phyloP scores from a whole-genome alignment of 495 filamentous ascomycete species.

The Melanomma pulvis-pyrius region DNA sequence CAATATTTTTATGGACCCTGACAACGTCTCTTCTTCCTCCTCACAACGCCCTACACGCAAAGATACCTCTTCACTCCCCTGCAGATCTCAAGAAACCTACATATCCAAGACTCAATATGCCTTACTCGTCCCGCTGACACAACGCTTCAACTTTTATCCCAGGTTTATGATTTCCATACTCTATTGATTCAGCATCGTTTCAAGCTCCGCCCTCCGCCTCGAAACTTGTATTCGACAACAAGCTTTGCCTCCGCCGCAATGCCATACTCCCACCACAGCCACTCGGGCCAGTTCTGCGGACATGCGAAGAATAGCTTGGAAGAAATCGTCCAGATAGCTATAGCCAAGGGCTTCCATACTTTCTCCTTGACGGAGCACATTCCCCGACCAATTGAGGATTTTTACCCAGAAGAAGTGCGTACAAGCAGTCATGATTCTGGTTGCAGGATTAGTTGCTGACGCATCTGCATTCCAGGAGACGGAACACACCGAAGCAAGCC shows the following conservation, averaged over 20 bases:
- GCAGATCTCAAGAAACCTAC: neutral
- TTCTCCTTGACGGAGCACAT: conserved; percentile 98
- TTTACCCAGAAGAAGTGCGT: conserved; percentile 90
- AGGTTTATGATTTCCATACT: neutral
- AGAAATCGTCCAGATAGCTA: conserved; percentile 78
- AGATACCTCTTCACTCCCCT: neutral
- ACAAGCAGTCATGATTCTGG: neutral
- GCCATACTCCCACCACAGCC: conserved; percentile 98
- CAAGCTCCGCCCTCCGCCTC: neutral
- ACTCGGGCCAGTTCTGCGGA: conserved; percentile 95
- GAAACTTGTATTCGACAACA: neutral
- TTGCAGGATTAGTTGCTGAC: neutral
- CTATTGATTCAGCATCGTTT: neutral
- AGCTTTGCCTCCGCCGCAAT: conserved; percentile 50
- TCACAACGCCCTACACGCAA: no score
- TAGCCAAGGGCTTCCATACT: conserved; percentile 72
- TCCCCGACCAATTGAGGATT: conserved; percentile 74
- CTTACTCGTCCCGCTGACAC: neutral
- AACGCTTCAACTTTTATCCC: neutral
- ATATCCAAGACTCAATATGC: neutral
- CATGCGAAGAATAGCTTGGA: conserved; percentile 86
- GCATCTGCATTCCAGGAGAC: neutral
- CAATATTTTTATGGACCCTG: neutral
- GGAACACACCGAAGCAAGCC: conserved; percentile 37
- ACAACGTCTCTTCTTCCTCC: no score